Base-by-base conservation (phyloP, 2,329 filamentous ascomycete species). In the Aspergillus pseudonomiae region DNA sequence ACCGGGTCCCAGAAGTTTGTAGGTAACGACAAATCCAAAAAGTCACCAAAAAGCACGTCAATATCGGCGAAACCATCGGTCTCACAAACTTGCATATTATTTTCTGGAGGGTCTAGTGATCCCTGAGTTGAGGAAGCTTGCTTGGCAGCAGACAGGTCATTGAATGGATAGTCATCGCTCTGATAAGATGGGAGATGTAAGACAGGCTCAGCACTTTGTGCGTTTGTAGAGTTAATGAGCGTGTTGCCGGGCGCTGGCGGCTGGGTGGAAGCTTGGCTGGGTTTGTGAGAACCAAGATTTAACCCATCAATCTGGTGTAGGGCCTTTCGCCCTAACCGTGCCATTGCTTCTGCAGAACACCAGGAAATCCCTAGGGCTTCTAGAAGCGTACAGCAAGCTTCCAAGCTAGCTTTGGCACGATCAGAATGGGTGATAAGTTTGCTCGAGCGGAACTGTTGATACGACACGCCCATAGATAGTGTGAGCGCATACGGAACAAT, bases 401-500 rank as follows among this genome's bases (percentile, higher is more conserved):
- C 73, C n/a, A 80, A 65, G 21, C 75, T 75, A 41, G 70, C 67
- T 57, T 74, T 77, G n/a, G 76, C 74, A 46, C 74, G 74, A 45
- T 77, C 71, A 43, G 72, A 70, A 59, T 79, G 74, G 12, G 74
- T 77, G 58, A 75, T 81, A 11, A 85, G 74, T 57, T 79, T 82
- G 62, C 82, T 82, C 57, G 82, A 82, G 28, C 85, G 84, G 52
- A 86, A 81, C 61, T 86, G 83, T 19, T 85, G 83, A 68, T 88
- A 87, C 3, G 84, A 83, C 1, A 87, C 84, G 3, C 83, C 83
- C 64, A 87, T 79, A 3, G 84, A 84, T 6, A 88, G 76, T 1
- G 84, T 81, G 21, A 87, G 78, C 4, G 84, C 82, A 66, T 87
- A 88, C 3, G 85, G 84, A 16, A 87, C 78, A 6, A 87, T 78